Percentiles rank a stretch among this genome's conserved stretches.
Conservation (phyloP, 1,284 basidiomycete genomes). For the Cryptococcus floricola region DNA sequence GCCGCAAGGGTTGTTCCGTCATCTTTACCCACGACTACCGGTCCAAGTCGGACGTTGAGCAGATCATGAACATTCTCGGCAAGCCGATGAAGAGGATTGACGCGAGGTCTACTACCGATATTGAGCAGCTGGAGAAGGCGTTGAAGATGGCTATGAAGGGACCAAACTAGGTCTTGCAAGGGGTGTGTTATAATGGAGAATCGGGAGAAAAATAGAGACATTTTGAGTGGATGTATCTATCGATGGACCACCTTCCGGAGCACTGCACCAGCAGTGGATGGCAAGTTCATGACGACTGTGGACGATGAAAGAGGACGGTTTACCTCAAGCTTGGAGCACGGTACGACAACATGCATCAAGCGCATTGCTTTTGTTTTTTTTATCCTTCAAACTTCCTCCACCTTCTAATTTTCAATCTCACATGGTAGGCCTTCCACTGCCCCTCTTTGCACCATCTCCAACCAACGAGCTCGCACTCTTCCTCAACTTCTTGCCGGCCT, state of each 20-base stretch:
- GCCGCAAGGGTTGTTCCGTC: constrained; percentile 90
- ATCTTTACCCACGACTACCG: constrained; percentile 87
- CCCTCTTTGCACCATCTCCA: constrained; percentile 14
- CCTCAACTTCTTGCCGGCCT: constrained; percentile 80
- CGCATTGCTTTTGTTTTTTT: background rate
- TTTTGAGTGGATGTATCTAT: background rate
- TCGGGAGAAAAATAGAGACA: background rate
- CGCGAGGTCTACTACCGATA: constrained; percentile 27
- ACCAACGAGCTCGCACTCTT: constrained; percentile 18
- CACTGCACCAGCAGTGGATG: no score
- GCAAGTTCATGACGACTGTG: no score
- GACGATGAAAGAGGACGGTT: no score
- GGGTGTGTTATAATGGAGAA: background rate
- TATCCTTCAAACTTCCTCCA: background rate
- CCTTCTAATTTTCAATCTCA: background rate
- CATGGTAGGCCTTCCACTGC: constrained; percentile 18
- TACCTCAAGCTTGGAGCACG: no score
- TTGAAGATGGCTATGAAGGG: constrained; percentile 22
- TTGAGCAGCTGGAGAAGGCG: constrained; percentile 43
- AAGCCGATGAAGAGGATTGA: constrained; percentile 50
- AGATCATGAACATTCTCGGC: constrained; percentile 71
- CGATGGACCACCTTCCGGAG: no score
- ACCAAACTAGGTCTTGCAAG: constrained; percentile 1
- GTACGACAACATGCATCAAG: background rate
- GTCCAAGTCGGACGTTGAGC: constrained; percentile 79